Base-by-base conservation (phyloP, 148 eudicot species). In the Chenopodium album region DNA sequence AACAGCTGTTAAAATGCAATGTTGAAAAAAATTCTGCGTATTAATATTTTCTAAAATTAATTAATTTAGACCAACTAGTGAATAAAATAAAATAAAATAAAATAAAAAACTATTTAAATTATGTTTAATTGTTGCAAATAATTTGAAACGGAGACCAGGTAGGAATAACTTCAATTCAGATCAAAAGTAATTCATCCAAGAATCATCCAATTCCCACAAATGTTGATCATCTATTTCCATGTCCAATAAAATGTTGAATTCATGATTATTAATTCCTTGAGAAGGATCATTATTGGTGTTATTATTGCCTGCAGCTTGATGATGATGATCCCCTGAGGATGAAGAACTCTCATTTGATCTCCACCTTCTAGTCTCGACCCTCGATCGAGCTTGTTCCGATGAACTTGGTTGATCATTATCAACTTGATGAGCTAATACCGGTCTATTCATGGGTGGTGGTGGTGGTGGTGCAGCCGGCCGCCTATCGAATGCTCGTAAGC, bases 401-500 rank as follows among this genome's bases (percentile, higher is more conserved):
- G 73, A 48, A 46, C 80, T 46, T 16, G 71, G 54, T 4, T 23
- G 81, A 4, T 48, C 17, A 64, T 2, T 69, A 4, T 71, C 19
- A 64, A 9, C 59, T 9, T 76, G 73, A 46, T 78, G 73, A 78
- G 1, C 10, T 29, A 37, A 1, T 44, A 44, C 16, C 5, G 28
- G 60, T 47, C 44, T 69, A 4, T 71, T 34, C 7, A 3, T 71
- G 19, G 50, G 76, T 64, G 60, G 63, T 63, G 79, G 41, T 37
- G 41, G 41, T 6, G 44, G 44, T 13, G 60, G 70, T 63, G 79
- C 72, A 14, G 79, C 41, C 60, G 91, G 91, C 56, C 89, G 59
- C 44, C 91, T 85, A 44, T 88, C 91, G 59, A 88, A 88, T 69
- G 89, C 74, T 34, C 90, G 73, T 65, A 83, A 26, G 31, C 80